phyloP scores from a whole-genome alignment of 2,329 filamentous ascomycete genomes.

The Colletotrichum liaoningense region DNA sequence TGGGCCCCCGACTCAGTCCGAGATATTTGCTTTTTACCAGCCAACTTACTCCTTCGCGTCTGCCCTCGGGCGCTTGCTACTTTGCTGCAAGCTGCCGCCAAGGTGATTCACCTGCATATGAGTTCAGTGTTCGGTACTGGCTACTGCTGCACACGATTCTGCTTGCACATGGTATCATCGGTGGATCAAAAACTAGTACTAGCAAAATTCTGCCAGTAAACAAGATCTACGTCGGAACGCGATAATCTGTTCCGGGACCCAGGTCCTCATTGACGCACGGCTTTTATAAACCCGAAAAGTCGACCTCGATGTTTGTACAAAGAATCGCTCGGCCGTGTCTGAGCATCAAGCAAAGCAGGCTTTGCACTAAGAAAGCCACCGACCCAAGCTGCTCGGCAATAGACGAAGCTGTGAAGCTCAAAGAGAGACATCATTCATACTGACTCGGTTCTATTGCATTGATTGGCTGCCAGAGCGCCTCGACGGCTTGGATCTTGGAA shows the following conservation, averaged over 20 bases:
- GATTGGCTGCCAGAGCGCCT: slow-evolving; percentile 12
- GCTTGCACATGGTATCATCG: not conserved
- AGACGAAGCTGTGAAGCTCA: slow-evolving; percentile 13
- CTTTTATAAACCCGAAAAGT: not conserved
- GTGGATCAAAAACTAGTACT: not conserved
- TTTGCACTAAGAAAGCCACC: slow-evolving; percentile 15
- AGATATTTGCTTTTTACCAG: slow-evolving; percentile 22
- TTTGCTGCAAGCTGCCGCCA: slow-evolving; percentile 22
- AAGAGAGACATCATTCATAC: slow-evolving; percentile 25
- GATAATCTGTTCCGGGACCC: not conserved
- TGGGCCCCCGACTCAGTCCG: not conserved
- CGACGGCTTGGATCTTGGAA: slow-evolving; percentile 3
- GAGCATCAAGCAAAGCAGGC: not conserved
- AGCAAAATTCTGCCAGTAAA: not conserved
- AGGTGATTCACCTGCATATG: not conserved
- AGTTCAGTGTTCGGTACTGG: not conserved
- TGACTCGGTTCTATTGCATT: slow-evolving; percentile 4
- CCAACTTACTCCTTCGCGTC: slow-evolving; percentile 14
- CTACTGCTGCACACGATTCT: not conserved
- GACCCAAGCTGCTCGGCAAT: slow-evolving; percentile 5
- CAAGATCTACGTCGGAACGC: not conserved
- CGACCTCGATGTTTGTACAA: not conserved
- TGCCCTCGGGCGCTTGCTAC: not conserved
- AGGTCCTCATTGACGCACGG: not conserved
- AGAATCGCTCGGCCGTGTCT: not conserved